Conservation (phyloP, 2,329 filamentous ascomycete species). For the Trichothecium roseum region DNA sequence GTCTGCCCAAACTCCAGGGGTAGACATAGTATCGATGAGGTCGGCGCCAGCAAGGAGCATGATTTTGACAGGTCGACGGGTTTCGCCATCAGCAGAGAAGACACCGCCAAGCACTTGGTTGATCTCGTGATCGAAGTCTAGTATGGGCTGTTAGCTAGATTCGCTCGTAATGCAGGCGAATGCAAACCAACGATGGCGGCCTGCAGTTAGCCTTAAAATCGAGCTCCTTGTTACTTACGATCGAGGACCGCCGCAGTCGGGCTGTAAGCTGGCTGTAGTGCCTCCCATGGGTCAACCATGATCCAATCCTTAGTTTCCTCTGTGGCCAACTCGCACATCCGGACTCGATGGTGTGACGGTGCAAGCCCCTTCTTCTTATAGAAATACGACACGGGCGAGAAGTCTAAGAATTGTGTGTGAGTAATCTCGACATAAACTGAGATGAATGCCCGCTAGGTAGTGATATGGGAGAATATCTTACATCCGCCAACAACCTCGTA, state of each 20-base stretch:
- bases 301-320: slow-evolving; percentile 62
- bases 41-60: slow-evolving; percentile 74
- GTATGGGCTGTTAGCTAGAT: too few relatives aligned
- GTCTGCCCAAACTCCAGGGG: slow-evolving; percentile 68
- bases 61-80: slow-evolving; percentile 58
- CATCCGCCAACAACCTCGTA: too few relatives aligned
- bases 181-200: slow-evolving; percentile 50
- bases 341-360: slow-evolving; percentile 24
- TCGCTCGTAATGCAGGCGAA: too few relatives aligned
- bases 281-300: slow-evolving; percentile 85
- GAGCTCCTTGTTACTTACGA: slow-evolving; percentile 54
- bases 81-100: slow-evolving; percentile 50
- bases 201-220: slow-evolving; percentile 81
- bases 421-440: too few relatives aligned
- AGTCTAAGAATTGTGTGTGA: too few relatives aligned
- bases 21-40: slow-evolving; percentile 64
- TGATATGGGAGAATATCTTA: too few relatives aligned
- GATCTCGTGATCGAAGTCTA: slow-evolving; percentile 30
- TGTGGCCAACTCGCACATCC: slow-evolving; percentile 80
- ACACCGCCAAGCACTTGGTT: slow-evolving; percentile 70
- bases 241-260: slow-evolving; percentile 84
- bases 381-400: slow-evolving; percentile 19
- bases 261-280: slow-evolving; percentile 69
- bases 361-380: slow-evolving; percentile 28
- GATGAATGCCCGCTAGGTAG: too few relatives aligned